These are phyloP conservation scores for Capsicum baccatum DNA, from an alignment of 257 asterid genomes.

Conservation along the genomic window DNA sequence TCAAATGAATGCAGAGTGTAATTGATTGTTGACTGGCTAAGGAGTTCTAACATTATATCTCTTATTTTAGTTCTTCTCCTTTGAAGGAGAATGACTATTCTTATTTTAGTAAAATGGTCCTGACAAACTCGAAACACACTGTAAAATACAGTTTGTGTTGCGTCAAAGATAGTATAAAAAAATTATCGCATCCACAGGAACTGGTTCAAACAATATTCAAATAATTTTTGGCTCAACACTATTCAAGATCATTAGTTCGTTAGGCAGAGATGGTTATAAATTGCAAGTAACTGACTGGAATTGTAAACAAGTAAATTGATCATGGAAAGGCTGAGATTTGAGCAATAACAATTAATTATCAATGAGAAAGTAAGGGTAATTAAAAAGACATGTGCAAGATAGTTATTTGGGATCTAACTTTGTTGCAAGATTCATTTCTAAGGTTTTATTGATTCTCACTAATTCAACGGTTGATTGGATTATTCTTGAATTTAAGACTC, in stretches of 20 bases:
- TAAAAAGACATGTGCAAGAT: neutral
- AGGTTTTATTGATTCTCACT: neutral
- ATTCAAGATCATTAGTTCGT: neutral
- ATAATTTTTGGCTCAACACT: neutral
- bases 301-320: neutral
- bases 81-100: neutral
- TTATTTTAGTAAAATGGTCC: constrained; percentile 4
- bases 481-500: neutral
- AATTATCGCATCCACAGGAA: neutral
- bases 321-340: neutral
- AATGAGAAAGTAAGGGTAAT: neutral
- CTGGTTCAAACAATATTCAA: constrained; percentile 6
- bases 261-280: neutral
- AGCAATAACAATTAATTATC: constrained; percentile 12
- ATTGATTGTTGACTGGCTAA: neutral
- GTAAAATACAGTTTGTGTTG: neutral
- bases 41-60: neutral
- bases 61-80: neutral
- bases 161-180: neutral
- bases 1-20: neutral
- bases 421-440: constrained; percentile 16
- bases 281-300: neutral
- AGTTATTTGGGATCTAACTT: neutral
- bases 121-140: neutral
- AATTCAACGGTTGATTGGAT: neutral